Evolutionary conservation across 164 flowering plant genomes (phyloP), one percentile per base, ranked within the genome.

Genomic region (Dillenia turbinata): DNA sequence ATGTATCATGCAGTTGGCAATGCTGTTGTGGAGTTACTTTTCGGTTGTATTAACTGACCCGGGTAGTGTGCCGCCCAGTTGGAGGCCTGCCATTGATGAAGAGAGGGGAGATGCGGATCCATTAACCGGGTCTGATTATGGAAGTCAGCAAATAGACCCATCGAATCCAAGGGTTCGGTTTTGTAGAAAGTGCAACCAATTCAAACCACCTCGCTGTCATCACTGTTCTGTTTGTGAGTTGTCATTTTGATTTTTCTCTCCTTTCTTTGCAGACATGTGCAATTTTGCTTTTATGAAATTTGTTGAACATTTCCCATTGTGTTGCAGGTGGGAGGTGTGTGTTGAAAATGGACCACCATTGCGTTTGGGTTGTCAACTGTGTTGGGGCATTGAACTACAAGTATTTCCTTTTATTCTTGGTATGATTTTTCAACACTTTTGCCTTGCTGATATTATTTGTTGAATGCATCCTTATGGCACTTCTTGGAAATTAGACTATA

Each of bases 301-400:
- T 52, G 33, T 54, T 61, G 47, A 12, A 15, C 49, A 44, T 56
- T 5, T 56, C 40, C 17, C 19, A 26, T 46, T 54, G 53, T 33
- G 16, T 71, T 69, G 53, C 75, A 95, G 99, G 99, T 85, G 99
- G 99, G 65, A 88, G 99, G 72, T 95, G 99, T 74, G 77, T 95
- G 17, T 79, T 95, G 62, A 95, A 95, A 77, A 95, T 95, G 99
- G 99, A 95, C 68, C 99, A 95, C 75, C 99, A 95, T 61, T 95
- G 99, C 69, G 98, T 95, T 4, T 95, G 99, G 99, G 98, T 95
- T 52, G 99, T 95, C 50, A 95, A 95, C 70, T 95, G 99, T 66
- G 92, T 95, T 43, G 99, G 99, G 54, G 99, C 99, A 16, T 66
- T 87, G 69, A 95, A 95, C 73, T 95, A 95, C 72, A 94, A 94